phyloP scores from a whole-genome alignment of 768 basidiomycete genomes.

The Amanita pallidorosea region DNA sequence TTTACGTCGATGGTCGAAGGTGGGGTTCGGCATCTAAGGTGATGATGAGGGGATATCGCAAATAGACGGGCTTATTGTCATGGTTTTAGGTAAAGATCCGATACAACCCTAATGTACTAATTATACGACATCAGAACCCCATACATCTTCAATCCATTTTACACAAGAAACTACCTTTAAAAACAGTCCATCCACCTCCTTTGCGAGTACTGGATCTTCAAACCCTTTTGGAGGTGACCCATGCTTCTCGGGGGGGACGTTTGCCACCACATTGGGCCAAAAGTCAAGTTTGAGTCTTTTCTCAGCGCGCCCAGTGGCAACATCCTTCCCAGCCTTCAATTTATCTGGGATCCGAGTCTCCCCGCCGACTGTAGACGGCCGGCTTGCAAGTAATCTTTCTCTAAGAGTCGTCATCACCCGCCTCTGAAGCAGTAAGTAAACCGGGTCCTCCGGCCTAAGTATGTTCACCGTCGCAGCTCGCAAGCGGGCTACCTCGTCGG shows the following conservation, averaged over 20 bases:
- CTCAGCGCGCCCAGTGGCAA: conserved; percentile 8
- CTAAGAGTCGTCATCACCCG: conserved; percentile 39
- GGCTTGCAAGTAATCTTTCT: conserved; percentile 9
- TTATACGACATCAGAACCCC: conserved; percentile 22
- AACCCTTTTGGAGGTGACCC: conserved; percentile 39
- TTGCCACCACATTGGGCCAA: conserved; percentile 1
- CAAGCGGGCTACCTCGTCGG: conserved; percentile 38
- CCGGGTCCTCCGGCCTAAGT: conserved; percentile 50
- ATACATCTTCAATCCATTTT: conserved; percentile 46
- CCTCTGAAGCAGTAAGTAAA: conserved; percentile 51
- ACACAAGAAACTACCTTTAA: conserved; percentile 28
- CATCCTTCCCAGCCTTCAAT: conserved; percentile 24
- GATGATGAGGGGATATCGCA: too few relatives aligned
- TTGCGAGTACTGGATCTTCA: conserved; percentile 47
- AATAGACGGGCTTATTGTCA: too few relatives aligned
- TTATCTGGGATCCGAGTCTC: conserved; percentile 16
- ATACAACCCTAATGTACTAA: too few relatives aligned
- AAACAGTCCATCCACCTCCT: conserved; percentile 30
- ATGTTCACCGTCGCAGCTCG: conserved; percentile 56
- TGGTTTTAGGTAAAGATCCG: too few relatives aligned
- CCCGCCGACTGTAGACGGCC: neutral
- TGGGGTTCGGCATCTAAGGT: too few relatives aligned
- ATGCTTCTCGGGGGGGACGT: neutral
- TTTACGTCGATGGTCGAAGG: too few relatives aligned
- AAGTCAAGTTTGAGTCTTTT: conserved; percentile 13